Percentiles rank a stretch among this genome's conserved stretches.
Conservation (phyloP, 2,329 filamentous ascomycete species). For the Lachnellula willkommii region DNA sequence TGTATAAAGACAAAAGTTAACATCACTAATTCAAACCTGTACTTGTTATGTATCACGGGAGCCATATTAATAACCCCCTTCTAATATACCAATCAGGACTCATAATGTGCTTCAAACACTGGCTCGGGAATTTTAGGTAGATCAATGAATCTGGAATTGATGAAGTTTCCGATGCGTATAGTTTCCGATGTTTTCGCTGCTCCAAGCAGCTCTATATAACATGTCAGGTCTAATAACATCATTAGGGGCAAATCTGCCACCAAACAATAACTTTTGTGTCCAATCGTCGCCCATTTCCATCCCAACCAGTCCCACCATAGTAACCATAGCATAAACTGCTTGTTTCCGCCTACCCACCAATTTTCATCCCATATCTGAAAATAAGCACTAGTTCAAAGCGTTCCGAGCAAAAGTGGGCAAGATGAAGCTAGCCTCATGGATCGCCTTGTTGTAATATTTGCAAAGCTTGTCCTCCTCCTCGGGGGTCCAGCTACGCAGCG, state of each 20-base stretch:
- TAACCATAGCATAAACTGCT: constrained; percentile 13
- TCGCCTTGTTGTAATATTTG: constrained; percentile 95
- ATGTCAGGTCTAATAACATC: background rate
- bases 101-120: no score
- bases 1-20: background rate
- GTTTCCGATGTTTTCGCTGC: background rate
- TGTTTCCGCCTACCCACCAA: background rate
- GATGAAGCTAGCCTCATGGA: constrained; percentile 91
- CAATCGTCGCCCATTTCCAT: background rate
- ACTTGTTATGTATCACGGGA: no score
- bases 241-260: background rate
- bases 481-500: constrained; percentile 70
- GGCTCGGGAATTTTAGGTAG: no score
- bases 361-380: background rate
- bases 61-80: no score
- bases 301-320: constrained; percentile 5
- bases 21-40: background rate
- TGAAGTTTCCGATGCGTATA: background rate
- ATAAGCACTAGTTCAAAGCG: constrained; percentile 49
- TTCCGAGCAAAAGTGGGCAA: constrained; percentile 90
- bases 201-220: background rate
- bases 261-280: background rate
- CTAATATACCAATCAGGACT: no score
- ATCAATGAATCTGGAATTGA: background rate
- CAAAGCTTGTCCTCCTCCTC: constrained; percentile 92